A percentile compares a stretch with the other conserved stretches of the same genome.
Conservation (phyloP, 495 filamentous ascomycete genomes). For the Xylaria castorea region DNA sequence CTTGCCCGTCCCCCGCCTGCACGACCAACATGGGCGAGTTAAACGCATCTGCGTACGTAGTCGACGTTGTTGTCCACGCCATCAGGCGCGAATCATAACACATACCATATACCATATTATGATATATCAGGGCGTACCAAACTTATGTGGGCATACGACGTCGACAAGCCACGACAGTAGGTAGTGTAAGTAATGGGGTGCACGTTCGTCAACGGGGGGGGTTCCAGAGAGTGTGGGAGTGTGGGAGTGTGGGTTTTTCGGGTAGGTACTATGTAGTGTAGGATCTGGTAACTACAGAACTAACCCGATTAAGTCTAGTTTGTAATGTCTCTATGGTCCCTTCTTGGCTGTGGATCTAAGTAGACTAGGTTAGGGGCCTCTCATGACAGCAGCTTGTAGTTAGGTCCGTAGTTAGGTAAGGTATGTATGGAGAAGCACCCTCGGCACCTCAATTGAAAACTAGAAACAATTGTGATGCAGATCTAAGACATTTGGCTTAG, state of each 20-base stretch:
- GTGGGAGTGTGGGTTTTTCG: no score
- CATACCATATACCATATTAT: neutral
- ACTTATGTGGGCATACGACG: neutral
- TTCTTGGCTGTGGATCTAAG: neutral
- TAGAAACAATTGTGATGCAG: neutral
- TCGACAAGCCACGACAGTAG: no score
- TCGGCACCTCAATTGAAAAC: neutral
- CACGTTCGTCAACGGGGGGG: no score
- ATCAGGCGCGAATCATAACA: constrained; percentile 3
- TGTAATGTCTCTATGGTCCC: neutral
- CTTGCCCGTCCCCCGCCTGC: constrained; percentile 7
- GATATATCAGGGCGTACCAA: neutral
- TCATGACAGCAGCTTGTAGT: no score
- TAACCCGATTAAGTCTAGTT: neutral
- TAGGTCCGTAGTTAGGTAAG: no score
- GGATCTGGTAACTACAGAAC: no score
- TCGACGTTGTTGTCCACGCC: constrained; percentile 6
- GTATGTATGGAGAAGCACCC: no score
- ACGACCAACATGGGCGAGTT: neutral
- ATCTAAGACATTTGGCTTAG: neutral
- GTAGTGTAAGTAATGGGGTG: no score
- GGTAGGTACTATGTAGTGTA: no score
- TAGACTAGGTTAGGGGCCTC: no score
- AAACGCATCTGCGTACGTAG: neutral
- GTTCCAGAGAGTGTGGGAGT: no score